Evolutionary conservation across 768 basidiomycete species (phyloP).

Genomic region (Suillus ampliporus): DNA sequence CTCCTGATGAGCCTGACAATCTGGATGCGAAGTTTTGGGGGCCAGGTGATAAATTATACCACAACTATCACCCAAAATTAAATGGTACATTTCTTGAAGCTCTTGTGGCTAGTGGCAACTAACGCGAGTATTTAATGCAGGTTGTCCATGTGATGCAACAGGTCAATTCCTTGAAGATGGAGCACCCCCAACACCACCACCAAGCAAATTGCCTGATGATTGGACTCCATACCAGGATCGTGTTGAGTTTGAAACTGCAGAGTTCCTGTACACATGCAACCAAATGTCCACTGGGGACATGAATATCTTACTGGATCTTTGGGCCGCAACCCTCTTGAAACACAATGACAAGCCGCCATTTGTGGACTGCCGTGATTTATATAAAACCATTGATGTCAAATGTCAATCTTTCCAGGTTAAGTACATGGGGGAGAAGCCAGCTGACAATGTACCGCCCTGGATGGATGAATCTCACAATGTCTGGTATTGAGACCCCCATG

Average conservation of each 20-base stretch:
- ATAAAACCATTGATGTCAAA: conserved; percentile 31
- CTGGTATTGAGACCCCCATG: conserved; percentile 31
- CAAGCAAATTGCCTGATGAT: conserved; percentile 11
- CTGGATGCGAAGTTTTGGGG: no score
- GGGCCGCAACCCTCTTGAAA: conserved; percentile 21
- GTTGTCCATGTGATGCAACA: no score
- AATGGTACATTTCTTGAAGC: no score
- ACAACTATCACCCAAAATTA: no score
- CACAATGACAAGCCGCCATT: conserved; percentile 23
- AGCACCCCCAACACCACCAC: no score
- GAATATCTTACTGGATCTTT: conserved; percentile 29
- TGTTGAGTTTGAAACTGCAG: conserved; percentile 17
- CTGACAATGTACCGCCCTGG: conserved; percentile 27
- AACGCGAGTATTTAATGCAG: no score
- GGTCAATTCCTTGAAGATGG: no score
- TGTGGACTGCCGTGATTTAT: conserved; percentile 24
- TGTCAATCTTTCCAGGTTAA: conserved; percentile 31
- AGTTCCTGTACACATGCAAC: no score
- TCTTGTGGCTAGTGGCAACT: no score
- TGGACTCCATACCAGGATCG: conserved; percentile 21
- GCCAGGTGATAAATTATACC: no score
- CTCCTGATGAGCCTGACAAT: no score
- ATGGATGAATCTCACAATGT: conserved; percentile 32
- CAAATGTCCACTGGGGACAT: conserved; percentile 25
- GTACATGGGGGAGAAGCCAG: conserved; percentile 23